Evolutionary conservation across 2,329 filamentous ascomycete species (phyloP).

Genomic region (Cytospora piceae): DNA sequence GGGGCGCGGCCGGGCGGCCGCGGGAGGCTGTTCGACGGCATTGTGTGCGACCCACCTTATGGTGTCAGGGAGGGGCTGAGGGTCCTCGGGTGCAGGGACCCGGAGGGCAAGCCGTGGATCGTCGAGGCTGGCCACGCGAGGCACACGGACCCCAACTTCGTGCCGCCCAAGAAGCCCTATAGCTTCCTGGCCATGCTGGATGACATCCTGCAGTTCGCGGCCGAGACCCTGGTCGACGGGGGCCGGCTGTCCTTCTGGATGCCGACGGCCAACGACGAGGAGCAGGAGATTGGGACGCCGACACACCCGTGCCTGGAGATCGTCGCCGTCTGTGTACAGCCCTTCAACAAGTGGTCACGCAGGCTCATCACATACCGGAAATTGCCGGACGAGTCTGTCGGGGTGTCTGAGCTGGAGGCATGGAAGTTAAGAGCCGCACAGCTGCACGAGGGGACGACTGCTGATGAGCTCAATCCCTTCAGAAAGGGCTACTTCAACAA

Average conservation of each 20-base stretch:
- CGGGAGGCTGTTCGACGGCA: slow-evolving; percentile 74
- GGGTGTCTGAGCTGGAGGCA: slow-evolving; percentile 45
- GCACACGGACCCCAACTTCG: slow-evolving; percentile 71
- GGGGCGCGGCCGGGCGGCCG: slow-evolving; percentile 31
- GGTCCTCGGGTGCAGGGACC: slow-evolving; percentile 79
- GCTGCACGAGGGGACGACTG: slow-evolving; percentile 50
- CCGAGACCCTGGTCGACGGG: slow-evolving; percentile 73
- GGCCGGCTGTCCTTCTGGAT: slow-evolving; percentile 95
- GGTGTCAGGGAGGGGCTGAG: slow-evolving; percentile 90
- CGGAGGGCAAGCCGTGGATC: slow-evolving; percentile 60
- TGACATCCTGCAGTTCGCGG: slow-evolving; percentile 84
- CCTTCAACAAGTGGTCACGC: slow-evolving; percentile 92
- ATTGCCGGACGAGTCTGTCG: slow-evolving; percentile 62
- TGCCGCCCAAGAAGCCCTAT: slow-evolving; percentile 90
- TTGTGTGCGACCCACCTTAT: slow-evolving; percentile 95
- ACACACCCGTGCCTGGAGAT: slow-evolving; percentile 75
- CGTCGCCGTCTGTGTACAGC: slow-evolving; percentile 77
- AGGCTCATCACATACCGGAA: slow-evolving; percentile 85
- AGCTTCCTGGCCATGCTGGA: slow-evolving; percentile 88
- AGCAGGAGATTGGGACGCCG: slow-evolving; percentile 76
- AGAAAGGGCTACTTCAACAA: slow-evolving; percentile 62
- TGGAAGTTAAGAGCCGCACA: slow-evolving; percentile 37
- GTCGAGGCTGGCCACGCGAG: slow-evolving; percentile 71
- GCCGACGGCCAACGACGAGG: slow-evolving; percentile 83
- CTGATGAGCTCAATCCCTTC: slow-evolving; percentile 64